phyloP scores from a whole-genome alignment of 2,329 filamentous ascomycete species.

The Fusarium cicatricum region DNA sequence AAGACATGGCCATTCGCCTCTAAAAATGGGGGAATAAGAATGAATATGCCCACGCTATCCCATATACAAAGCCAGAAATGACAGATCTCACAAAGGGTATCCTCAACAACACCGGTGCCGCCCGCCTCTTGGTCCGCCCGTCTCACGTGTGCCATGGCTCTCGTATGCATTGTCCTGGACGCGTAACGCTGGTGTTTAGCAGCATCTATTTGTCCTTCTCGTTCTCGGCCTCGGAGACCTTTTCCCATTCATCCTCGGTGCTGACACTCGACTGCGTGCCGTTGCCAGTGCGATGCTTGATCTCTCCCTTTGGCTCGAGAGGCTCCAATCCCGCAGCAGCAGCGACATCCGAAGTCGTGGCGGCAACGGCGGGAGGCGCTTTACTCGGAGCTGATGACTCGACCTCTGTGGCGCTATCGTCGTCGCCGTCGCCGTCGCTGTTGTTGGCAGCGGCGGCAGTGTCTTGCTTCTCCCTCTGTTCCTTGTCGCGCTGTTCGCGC shows the following conservation, averaged over 20 bases:
- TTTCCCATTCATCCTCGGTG: constrained; percentile 98
- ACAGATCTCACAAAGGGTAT: constrained; percentile 40
- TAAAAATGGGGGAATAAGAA: constrained; percentile 10
- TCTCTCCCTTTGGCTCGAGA: constrained; percentile 52
- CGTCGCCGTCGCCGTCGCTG: constrained; percentile 39
- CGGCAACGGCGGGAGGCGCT: constrained; percentile 22
- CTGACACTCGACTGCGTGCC: constrained; percentile 68
- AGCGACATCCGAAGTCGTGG: constrained; percentile 23
- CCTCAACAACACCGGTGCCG: constrained; percentile 32
- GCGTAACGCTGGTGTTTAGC: neutral
- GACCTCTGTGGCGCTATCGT: constrained; percentile 52
- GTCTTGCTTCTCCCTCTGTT: constrained; percentile 43
- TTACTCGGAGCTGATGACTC: constrained; percentile 43
- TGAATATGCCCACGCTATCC: constrained; percentile 30
- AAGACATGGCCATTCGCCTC: constrained; percentile 17
- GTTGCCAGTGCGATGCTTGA: constrained; percentile 57
- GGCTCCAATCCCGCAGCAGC: constrained; percentile 54
- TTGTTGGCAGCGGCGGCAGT: constrained; percentile 23
- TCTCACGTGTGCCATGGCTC: neutral
- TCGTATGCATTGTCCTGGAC: neutral
- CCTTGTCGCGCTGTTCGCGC: constrained; percentile 51
- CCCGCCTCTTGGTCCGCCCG: constrained; percentile 14
- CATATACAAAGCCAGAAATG: constrained; percentile 36
- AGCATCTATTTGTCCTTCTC: constrained; percentile 61
- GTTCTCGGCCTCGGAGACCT: constrained; percentile 78